Evolutionary conservation across 2,329 filamentous ascomycete genomes (phyloP), one percentile per base, ranked within the genome.

Genomic region (Trichoderma afroharzianum): DNA sequence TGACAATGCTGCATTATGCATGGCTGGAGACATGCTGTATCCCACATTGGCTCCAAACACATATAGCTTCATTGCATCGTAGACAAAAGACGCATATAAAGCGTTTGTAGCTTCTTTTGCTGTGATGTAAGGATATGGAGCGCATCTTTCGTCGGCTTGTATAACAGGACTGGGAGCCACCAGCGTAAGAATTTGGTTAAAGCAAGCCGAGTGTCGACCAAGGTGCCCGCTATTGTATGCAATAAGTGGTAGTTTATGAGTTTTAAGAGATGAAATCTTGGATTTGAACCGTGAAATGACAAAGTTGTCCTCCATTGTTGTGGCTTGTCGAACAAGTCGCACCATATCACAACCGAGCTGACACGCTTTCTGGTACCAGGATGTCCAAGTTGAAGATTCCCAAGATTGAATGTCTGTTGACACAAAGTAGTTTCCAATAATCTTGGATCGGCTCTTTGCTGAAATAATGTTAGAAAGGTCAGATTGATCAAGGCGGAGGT

Each of bases 21-120:
- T 68, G n/a, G 66, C 66, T n/a, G 66, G 66, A 12, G 66, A 68
- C 66, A 68, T 68, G 11, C 66, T 68, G 26, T 68, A 68, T 61
- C 66, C 66, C 39, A 68, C 66, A n/a, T 61, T 68, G 39, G 66
- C 66, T 61, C 66, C 66, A 3, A 68, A 68, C 11, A 68, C 66
- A 15, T 68, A 68, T 5, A 68, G 66, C 4, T 61, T 68, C 66
- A 68, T 68, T 26, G 66, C 66, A 21, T 68, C 66, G 12, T 68
- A 68, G 3, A 68, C 33, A 24, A 68, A 68, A 33, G 66, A 68
- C 9, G 66, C 66, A 53, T 68, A 68, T 33, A 68, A 28, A 9
- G 66, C 66, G 9, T 50, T 68, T 33, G 66, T 68, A 61, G 66
- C 66, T 11, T 68, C 55, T 11, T 68, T 68, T 6, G 66, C 66